Base-by-base conservation (phyloP, 345 rosid genomes). In the Citropsis articulata region DNA sequence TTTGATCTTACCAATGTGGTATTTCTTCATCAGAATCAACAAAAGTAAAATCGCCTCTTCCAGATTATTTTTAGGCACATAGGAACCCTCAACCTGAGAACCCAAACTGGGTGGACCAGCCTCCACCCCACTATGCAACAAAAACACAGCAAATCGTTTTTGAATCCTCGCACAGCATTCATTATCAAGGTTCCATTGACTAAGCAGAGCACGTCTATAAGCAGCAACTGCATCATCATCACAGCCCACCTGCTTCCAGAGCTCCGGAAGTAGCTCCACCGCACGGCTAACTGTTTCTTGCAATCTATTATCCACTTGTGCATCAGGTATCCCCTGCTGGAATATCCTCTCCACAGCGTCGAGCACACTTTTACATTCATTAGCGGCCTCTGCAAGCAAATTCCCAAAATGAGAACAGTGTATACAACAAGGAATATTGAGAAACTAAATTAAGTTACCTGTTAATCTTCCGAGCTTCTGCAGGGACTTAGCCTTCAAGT, bases 21-120 rank as follows among this genome's bases (percentile, higher is more conserved):
- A 82, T 79, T 93, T 95, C 87, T 87, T 84, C 72, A 92, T 57
- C 48, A 93, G 89, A 79, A 93, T 90, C 94, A 95, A 87, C 75
- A 95, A 88, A 81, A 95, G 94, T 72, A 95, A 90, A 83, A 95
- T 85, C 60, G 97, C 94, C 87, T 95, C 98, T 86, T 95, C 99
- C 79, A 95, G 77, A 87, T 95, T 93, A 81, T 91, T 89, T 81
- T 88, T 92, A 10, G 99, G 98, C 53, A 92, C 84, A 83, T 84
- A 93, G 1, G 97, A 88, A 70, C 98, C 96, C 19, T 95, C 96
- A 9, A 86, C 66, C 82, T 93, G 98, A 73, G 87, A 84, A 63
- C 89, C 92, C 78, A 95, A 85, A 82, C 94, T 95, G 30, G 94
- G 97, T 0, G 98, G 90, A 66, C 85, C 82, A 35, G 97, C 98